Evolutionary conservation across 345 rosid genomes (phyloP).

Genomic region (Eucalyptus caleyi): DNA sequence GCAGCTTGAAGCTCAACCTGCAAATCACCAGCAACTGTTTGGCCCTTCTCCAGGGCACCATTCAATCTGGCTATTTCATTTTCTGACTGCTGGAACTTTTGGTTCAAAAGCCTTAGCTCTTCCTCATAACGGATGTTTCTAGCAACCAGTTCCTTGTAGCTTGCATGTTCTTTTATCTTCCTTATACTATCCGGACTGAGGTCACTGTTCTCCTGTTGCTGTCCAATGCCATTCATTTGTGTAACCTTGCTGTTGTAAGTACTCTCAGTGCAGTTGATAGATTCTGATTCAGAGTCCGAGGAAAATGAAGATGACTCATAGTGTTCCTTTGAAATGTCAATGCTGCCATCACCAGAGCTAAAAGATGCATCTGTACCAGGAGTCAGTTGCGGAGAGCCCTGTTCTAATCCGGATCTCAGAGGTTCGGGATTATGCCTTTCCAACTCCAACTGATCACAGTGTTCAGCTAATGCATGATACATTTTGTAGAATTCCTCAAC

Average conservation of each 20-base stretch:
- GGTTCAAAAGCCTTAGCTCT: constrained; percentile 29
- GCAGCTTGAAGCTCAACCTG: constrained; percentile 25
- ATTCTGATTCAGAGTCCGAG: constrained; percentile 72
- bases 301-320: constrained; percentile 50
- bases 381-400: constrained; percentile 22
- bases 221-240: constrained; percentile 5
- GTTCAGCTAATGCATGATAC: constrained; percentile 35
- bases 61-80: constrained; percentile 42
- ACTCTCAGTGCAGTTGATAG: constrained; percentile 40
- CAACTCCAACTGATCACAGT: constrained; percentile 24
- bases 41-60: constrained; percentile 21
- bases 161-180: constrained; percentile 7
- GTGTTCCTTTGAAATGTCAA: constrained; percentile 49
- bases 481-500: constrained; percentile 27
- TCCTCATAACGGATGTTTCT: constrained; percentile 20
- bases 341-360: constrained; percentile 35
- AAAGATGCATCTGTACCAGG: constrained; percentile 23
- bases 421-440: constrained; percentile 18
- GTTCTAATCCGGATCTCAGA: constrained; percentile 10
- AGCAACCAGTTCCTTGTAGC: constrained; percentile 22
- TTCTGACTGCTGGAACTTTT: constrained; percentile 36
- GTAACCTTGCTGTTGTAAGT: constrained; percentile 16
- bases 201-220: constrained; percentile 8
- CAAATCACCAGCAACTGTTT: constrained; percentile 5
- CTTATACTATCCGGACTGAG: constrained; percentile 7